Percentiles rank a stretch among this genome's conserved stretches.
These are phyloP conservation scores for Heliophila coronopifolia DNA, from an alignment of 441 rosid genomes.

Conservation along the genomic window DNA sequence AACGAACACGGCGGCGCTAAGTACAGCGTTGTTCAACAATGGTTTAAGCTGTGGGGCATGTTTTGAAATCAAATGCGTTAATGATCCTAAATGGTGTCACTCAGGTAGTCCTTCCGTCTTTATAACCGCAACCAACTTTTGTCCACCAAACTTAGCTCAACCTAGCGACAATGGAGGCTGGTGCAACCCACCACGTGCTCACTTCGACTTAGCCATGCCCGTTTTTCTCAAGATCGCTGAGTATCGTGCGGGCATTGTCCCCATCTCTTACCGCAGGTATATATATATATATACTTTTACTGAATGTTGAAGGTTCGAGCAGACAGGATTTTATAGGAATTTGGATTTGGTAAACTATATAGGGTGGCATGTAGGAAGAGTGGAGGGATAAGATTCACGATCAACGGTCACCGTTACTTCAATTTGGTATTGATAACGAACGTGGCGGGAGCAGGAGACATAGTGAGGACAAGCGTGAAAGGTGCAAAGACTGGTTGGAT, in stretches of 20 bases:
- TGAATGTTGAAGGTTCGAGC: no score
- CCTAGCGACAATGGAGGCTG: slow-evolving; percentile 61
- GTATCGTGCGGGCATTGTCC: slow-evolving; percentile 58
- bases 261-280: slow-evolving; percentile 61
- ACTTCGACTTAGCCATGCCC: slow-evolving; percentile 72
- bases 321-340: no score
- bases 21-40: slow-evolving; percentile 59
- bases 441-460: no score
- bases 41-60: slow-evolving; percentile 78
- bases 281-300: no score
- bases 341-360: no score
- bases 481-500: no score
- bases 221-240: slow-evolving; percentile 69
- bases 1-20: slow-evolving; percentile 60
- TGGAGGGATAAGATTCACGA: no score
- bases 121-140: slow-evolving; percentile 62
- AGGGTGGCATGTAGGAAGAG: no score
- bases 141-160: slow-evolving; percentile 59
- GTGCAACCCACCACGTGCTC: slow-evolving; percentile 75
- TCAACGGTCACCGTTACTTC: no score
- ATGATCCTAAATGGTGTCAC: slow-evolving; percentile 55
- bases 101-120: slow-evolving; percentile 45
- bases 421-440: no score
- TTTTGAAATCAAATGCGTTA: slow-evolving; percentile 50
- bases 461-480: no score